A percentile compares a stretch with the other conserved stretches of the same genome.
Evolutionary conservation across 2,329 filamentous ascomycete genomes (phyloP).

Genomic region (Cytospora schulzeri): DNA sequence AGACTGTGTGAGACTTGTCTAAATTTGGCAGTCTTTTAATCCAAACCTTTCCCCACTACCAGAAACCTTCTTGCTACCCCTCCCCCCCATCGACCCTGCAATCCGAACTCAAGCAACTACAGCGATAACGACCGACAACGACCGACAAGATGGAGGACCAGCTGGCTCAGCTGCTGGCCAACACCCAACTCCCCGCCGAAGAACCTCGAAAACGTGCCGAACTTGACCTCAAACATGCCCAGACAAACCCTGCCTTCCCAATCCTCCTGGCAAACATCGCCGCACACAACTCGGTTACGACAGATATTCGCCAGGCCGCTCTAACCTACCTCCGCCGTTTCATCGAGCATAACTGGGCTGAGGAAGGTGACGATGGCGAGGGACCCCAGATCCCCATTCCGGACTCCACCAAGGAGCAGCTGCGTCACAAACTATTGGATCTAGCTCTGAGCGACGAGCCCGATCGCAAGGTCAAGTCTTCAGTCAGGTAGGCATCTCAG

Average conservation of each 20-base stretch:
- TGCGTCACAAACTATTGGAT: slow-evolving; percentile 75
- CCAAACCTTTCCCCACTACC: slow-evolving; percentile 9
- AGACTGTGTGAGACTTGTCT: slow-evolving; percentile 4
- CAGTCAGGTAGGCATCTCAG: slow-evolving; percentile 68
- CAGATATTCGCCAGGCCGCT: slow-evolving; percentile 80
- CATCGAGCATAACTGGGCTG: slow-evolving; percentile 82
- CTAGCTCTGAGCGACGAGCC: slow-evolving; percentile 72
- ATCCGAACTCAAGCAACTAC: slow-evolving; percentile 16
- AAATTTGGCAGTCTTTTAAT: slow-evolving; percentile 1
- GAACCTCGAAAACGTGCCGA: slow-evolving; percentile 84
- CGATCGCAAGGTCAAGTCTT: slow-evolving; percentile 83
- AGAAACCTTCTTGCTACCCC: slow-evolving; percentile 3
- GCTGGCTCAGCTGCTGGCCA: slow-evolving; percentile 82
- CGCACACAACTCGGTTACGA: slow-evolving; percentile 70
- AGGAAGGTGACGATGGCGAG: slow-evolving; percentile 66
- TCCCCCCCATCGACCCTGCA: slow-evolving; percentile 13
- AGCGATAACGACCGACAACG: no score
- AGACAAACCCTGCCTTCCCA: slow-evolving; percentile 72
- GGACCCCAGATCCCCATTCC: slow-evolving; percentile 63
- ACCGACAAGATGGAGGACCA: slow-evolving; percentile 78
- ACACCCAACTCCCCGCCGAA: slow-evolving; percentile 79
- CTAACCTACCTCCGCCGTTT: slow-evolving; percentile 80
- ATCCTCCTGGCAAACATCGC: slow-evolving; percentile 80
- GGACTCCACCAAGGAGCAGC: slow-evolving; percentile 71
- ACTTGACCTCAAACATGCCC: slow-evolving; percentile 73